A percentile compares a stretch with the other conserved stretches of the same genome.
phyloP scores from a whole-genome alignment of 352 stramenopile genomes.

The Phytophthora fragariaefolia region DNA sequence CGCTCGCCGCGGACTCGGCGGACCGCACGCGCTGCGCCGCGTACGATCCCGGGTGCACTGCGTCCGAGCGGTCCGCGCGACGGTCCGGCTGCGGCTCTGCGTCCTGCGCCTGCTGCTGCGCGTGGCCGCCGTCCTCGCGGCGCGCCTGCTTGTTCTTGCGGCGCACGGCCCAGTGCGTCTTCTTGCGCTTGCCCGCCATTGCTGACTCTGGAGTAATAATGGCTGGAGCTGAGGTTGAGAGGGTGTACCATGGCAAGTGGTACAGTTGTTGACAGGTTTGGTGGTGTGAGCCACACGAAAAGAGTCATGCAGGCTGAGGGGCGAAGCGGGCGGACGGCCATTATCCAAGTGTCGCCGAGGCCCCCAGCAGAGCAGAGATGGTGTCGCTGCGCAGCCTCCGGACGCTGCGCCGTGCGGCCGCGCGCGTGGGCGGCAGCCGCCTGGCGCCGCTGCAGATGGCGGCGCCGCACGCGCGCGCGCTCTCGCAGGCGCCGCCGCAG shows the following conservation, averaged over 20 bases:
- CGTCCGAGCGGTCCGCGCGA: slow-evolving; percentile 61
- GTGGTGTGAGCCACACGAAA: slow-evolving; percentile 24
- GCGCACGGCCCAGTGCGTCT: slow-evolving; percentile 73
- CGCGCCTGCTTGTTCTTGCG: slow-evolving; percentile 81
- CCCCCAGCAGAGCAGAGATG: slow-evolving; percentile 18
- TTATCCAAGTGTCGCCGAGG: slow-evolving; percentile 20
- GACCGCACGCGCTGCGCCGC: slow-evolving; percentile 52
- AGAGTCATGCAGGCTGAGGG: slow-evolving; percentile 18
- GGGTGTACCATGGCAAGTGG: slow-evolving; percentile 6
- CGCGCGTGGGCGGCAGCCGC: not conserved
- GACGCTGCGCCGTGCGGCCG: slow-evolving; percentile 37
- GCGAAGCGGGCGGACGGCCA: slow-evolving; percentile 18
- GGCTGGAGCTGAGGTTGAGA: slow-evolving; percentile 17
- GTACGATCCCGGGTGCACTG: slow-evolving; percentile 81
- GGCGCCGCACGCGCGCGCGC: slow-evolving; percentile 36
- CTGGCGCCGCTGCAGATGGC: slow-evolving; percentile 16
- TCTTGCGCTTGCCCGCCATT: slow-evolving; percentile 72
- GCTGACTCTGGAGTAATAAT: slow-evolving; percentile 10
- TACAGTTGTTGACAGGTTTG: no score
- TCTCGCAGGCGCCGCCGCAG: slow-evolving; percentile 46
- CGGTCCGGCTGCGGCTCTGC: slow-evolving; percentile 45
- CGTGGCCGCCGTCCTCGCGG: slow-evolving; percentile 27
- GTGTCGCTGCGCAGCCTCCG: slow-evolving; percentile 40
- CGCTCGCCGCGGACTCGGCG: not conserved
- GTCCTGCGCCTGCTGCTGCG: slow-evolving; percentile 33